Percentiles rank a stretch among this genome's conserved stretches.
Evolutionary conservation across 306 rosid genomes (phyloP).

Genomic region (Vachellia pachyceras): DNA sequence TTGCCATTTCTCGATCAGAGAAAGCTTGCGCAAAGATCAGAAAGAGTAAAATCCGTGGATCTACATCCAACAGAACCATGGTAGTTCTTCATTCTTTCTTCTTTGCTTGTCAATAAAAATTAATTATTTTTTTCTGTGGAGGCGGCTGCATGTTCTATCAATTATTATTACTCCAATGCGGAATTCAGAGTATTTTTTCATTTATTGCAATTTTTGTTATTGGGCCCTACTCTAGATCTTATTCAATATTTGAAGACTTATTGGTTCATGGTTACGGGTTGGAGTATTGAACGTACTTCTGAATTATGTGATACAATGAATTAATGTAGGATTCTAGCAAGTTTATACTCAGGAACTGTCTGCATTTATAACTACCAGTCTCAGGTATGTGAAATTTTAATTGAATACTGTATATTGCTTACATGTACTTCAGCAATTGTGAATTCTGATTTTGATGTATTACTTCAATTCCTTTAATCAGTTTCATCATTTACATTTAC

Average conservation of each 20-base stretch:
- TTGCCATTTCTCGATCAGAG: slow-evolving; percentile 48
- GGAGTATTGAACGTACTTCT: not conserved
- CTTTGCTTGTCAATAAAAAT: not conserved
- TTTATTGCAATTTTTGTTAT: slow-evolving; percentile 28
- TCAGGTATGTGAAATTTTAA: slow-evolving; percentile 61
- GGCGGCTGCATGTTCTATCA: not conserved
- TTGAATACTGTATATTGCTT: slow-evolving; percentile 15
- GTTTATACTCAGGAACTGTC: slow-evolving; percentile 96
- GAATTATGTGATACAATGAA: slow-evolving; percentile 31
- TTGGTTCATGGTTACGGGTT: not conserved
- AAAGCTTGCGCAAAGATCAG: slow-evolving; percentile 67
- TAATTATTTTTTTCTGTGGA: not conserved
- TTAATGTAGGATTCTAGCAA: slow-evolving; percentile 81
- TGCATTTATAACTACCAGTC: slow-evolving; percentile 99
- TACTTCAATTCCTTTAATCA: slow-evolving; percentile 36
- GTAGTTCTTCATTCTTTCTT: slow-evolving; percentile 52
- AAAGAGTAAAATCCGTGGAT: slow-evolving; percentile 97
- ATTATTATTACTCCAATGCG: slow-evolving; percentile 15
- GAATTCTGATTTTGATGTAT: slow-evolving; percentile 31
- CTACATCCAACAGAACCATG: slow-evolving; percentile 99
- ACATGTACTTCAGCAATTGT: slow-evolving; percentile 8
- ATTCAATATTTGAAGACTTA: slow-evolving; percentile 15
- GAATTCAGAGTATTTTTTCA: slow-evolving; percentile 8
- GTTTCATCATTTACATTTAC: not conserved
- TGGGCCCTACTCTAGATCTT: slow-evolving; percentile 15